Conservation (phyloP, 1,284 basidiomycete genomes). For the Pterula multifida region DNA sequence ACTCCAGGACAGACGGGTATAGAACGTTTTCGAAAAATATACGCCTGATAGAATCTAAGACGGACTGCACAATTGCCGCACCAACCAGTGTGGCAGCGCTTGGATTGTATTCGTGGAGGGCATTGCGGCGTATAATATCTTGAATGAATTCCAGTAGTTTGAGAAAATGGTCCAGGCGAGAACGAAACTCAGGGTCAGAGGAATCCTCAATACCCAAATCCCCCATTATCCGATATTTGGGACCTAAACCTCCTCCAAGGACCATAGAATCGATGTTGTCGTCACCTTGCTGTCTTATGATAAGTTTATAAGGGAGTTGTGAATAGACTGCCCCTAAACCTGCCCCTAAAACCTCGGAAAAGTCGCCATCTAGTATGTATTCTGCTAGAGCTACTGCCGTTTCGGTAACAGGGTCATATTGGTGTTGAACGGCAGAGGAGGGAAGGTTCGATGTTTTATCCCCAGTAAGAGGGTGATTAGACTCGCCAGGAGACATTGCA, state of each 20-base stretch:
- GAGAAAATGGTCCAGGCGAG: constrained; percentile 78
- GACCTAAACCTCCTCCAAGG: constrained; percentile 51
- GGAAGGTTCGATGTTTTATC: constrained; percentile 20
- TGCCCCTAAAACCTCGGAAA: constrained; percentile 91
- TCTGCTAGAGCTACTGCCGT: constrained; percentile 80
- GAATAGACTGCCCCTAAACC: constrained; percentile 92
- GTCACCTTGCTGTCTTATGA: constrained; percentile 37
- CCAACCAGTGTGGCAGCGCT: constrained; percentile 57
- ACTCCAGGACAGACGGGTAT: constrained; percentile 90
- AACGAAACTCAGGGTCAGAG: constrained; percentile 63
- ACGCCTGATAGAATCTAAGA: constrained; percentile 72
- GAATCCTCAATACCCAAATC: constrained; percentile 43
- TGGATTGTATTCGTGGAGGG: constrained; percentile 31
- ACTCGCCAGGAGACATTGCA: constrained; percentile 68
- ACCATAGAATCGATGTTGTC: constrained; percentile 37
- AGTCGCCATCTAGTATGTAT: constrained; percentile 92
- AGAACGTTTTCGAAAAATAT: constrained; percentile 89
- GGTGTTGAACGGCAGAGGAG: constrained; percentile 14
- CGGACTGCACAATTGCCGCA: constrained; percentile 67
- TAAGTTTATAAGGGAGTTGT: constrained; percentile 78
- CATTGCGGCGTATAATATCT: constrained; percentile 68
- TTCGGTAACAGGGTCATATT: constrained; percentile 60
- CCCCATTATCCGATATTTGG: background rate
- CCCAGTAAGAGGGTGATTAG: constrained; percentile 25
- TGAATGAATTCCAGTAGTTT: constrained; percentile 88